Evolutionary conservation across 805 yeast genomes (phyloP), one percentile per base, ranked within the genome.

Genomic region (Starmerella kuoi): DNA sequence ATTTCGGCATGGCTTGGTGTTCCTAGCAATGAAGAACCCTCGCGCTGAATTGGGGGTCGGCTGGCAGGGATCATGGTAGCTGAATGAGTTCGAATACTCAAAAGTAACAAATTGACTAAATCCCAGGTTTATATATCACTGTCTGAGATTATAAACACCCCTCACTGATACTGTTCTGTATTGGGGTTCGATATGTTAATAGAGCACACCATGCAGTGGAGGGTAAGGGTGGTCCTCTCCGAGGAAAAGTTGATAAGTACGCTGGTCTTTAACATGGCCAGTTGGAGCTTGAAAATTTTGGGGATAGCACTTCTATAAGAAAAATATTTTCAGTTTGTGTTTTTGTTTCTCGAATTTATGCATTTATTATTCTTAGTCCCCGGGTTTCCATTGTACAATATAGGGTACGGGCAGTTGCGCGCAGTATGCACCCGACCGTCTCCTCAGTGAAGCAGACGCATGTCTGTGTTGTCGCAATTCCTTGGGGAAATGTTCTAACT

Each of bases 1-100:
- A 58, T 49, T 40, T 53, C 55, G 23, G 47, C 37, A 31, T 47
- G 55, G 40, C 58, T 48, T 1, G 58, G 57, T 4, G 53, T 56
- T 14, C 58, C 58, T 14, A 56, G 46, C 24, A 53, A 44, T 17
- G 56, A 47, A 19, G 56, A 46, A 22, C 37, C 34, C 12, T 36
- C 44, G 22, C 47, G 45, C 8, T 26, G 17, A 17, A 44, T 40
- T 15, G 44, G 40, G 1, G 51, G 51, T 2, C 48, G 35, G 11
- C 28, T 21, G 17, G 27, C 14, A 3, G 31, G 20, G 8, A 38
- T 31, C 48, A 44, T 44, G 22, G 17, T 20, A n/a, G n/a, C n/a
- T n/a, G n/a, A n/a, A n/a, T n/a, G n/a, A n/a, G n/a, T n/a, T 12
- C 23, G 18, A 4, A 6, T 19, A 23, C 6, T 9, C 14, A 15